A percentile compares a stretch with the other conserved stretches of the same genome.
phyloP scores from a whole-genome alignment of 2,329 filamentous ascomycete genomes.

The Clarireedia paspali region DNA sequence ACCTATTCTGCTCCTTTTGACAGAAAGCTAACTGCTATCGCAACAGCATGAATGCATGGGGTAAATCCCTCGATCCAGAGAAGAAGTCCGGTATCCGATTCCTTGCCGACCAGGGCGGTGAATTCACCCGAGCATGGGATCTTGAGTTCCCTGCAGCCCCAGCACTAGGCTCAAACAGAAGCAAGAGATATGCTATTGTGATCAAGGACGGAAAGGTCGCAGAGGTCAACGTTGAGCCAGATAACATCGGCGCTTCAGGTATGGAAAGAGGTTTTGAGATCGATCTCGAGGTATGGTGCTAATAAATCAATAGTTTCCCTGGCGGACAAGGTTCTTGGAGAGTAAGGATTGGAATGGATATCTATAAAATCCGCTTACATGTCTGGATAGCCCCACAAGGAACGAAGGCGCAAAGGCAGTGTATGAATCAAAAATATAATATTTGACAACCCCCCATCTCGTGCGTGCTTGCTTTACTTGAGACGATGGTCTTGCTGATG shows the following conservation, averaged over 20 bases:
- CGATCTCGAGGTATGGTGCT: not conserved
- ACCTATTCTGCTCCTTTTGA: not conserved
- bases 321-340: slow-evolving; percentile 23
- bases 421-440: not conserved
- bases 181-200: slow-evolving; percentile 81
- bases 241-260: slow-evolving; percentile 67
- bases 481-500: too few species aligned
- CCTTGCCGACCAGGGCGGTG: slow-evolving; percentile 69
- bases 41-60: slow-evolving; percentile 82
- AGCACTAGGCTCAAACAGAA: slow-evolving; percentile 74
- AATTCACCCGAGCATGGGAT: slow-evolving; percentile 78
- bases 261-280: not conserved
- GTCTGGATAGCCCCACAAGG: not conserved
- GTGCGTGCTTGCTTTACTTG: too few species aligned
- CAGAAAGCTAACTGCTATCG: not conserved
- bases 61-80: slow-evolving; percentile 64
- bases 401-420: not conserved
- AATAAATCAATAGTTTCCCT: slow-evolving; percentile 27
- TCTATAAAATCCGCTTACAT: not conserved
- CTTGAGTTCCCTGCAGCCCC: slow-evolving; percentile 70
- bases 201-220: slow-evolving; percentile 80
- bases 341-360: slow-evolving; percentile 7
- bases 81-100: slow-evolving; percentile 75
- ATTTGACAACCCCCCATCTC: not conserved
- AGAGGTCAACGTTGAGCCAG: slow-evolving; percentile 76